Conservation (phyloP, 768 basidiomycete genomes). For the Kondoa malvinella region DNA sequence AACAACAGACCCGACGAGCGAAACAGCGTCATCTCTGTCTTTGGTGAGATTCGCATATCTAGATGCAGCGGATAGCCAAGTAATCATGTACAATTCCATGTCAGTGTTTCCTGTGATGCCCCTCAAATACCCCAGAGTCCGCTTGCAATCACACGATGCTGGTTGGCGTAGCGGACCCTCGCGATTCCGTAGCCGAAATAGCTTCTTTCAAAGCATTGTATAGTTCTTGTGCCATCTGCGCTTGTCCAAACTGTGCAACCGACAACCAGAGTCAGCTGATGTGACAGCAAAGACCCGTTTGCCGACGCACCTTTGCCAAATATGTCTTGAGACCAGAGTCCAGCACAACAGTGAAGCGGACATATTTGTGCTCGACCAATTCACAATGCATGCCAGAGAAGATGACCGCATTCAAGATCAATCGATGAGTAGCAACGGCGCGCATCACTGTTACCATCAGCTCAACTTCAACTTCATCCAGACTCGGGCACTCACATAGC, state of each 20-base stretch:
- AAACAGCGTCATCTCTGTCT: too few relatives aligned
- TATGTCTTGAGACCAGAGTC: conserved; percentile 20
- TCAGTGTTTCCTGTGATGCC: too few relatives aligned
- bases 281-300: neutral
- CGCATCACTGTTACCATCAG: conserved; percentile 21
- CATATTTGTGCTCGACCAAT: conserved; percentile 23
- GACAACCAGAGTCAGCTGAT: neutral
- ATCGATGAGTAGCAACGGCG: conserved; percentile 24
- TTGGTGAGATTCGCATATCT: too few relatives aligned
- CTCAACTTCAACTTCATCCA: neutral
- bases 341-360: conserved; percentile 20
- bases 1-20: too few relatives aligned
- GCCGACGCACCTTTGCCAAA: conserved; percentile 21
- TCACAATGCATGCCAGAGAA: conserved; percentile 23
- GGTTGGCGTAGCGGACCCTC: neutral
- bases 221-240: neutral
- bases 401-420: conserved; percentile 23
- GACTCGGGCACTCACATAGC: conserved; percentile 13
- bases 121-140: too few relatives aligned
- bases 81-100: too few relatives aligned
- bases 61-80: too few relatives aligned
- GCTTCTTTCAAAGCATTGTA: neutral
- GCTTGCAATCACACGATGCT: neutral
- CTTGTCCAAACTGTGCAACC: neutral
- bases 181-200: neutral